Evolutionary conservation across 1,284 basidiomycete species (phyloP).

Genomic region (Melampsora americana): DNA sequence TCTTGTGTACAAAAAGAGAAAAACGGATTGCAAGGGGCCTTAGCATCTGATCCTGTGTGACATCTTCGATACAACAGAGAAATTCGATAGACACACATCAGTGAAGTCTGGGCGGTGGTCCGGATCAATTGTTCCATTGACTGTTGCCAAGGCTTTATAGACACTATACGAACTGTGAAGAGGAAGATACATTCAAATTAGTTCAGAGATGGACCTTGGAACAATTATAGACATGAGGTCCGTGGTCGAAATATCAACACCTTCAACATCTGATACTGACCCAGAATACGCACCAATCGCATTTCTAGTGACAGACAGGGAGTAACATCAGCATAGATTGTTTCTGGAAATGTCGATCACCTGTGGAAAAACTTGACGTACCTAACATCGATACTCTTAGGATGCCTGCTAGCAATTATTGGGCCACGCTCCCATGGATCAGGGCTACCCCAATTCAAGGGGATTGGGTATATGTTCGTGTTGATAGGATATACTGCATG

Average conservation of each 20-base stretch:
- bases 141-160: conserved; percentile 85
- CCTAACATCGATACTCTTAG: conserved; percentile 76
- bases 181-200: no score
- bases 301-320: conserved; percentile 62
- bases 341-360: no score
- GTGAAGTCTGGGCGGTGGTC: conserved; percentile 56
- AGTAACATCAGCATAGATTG: no score
- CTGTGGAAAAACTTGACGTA: no score
- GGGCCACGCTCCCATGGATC: conserved; percentile 72
- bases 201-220: no score
- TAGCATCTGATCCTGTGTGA: no score
- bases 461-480: conserved; percentile 70
- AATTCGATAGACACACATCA: conserved; percentile 12
- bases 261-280: conserved; percentile 7
- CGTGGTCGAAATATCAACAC: no score
- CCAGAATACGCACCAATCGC: conserved; percentile 91
- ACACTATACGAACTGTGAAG: conserved; percentile 72
- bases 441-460: conserved; percentile 75
- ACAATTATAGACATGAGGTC: no score
- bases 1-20: conserved; percentile 58
- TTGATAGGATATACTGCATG: conserved; percentile 74
- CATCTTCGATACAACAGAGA: no score
- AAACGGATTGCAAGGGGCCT: no score
- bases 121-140: conserved; percentile 80
- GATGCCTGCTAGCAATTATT: conserved; percentile 81